These are phyloP conservation scores for Thecaphora thlaspeos DNA, from an alignment of 1,284 basidiomycete genomes.

Conservation along the genomic window DNA sequence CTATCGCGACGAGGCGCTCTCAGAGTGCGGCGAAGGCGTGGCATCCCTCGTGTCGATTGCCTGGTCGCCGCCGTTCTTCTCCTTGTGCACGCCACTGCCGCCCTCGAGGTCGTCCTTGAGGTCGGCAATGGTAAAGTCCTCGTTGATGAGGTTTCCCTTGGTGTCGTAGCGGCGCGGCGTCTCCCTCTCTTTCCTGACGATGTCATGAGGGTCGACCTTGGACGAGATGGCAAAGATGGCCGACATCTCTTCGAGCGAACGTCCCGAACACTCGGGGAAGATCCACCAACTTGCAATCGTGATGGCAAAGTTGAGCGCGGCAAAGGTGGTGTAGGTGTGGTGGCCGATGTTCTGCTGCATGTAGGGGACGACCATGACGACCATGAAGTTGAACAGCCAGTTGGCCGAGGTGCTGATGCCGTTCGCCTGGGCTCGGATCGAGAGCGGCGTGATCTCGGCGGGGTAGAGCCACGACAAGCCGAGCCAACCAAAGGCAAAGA, in stretches of 20 bases:
- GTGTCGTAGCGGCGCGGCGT: slow-evolving; percentile 51
- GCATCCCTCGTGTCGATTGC: slow-evolving; percentile 22
- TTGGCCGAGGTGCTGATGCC: slow-evolving; percentile 50
- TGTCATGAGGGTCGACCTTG: slow-evolving; percentile 49
- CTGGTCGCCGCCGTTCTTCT: slow-evolving; percentile 10
- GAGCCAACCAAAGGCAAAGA: slow-evolving; percentile 55
- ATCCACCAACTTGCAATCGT: slow-evolving; percentile 36
- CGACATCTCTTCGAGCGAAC: slow-evolving; percentile 53
- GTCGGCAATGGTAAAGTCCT: slow-evolving; percentile 30
- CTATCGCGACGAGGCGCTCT: too few species aligned
- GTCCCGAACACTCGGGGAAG: slow-evolving; percentile 52
- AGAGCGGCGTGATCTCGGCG: slow-evolving; percentile 53
- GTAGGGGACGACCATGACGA: slow-evolving; percentile 49
- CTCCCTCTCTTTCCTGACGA: slow-evolving; percentile 40
- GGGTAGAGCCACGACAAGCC: slow-evolving; percentile 58
- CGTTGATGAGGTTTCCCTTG: slow-evolving; percentile 38
- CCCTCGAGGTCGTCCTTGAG: slow-evolving; percentile 19
- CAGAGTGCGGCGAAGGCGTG: slow-evolving; percentile 10
- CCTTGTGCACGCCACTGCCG: neutral
- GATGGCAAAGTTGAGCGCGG: slow-evolving; percentile 42
- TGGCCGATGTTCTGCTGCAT: slow-evolving; percentile 31
- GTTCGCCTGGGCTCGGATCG: slow-evolving; percentile 51
- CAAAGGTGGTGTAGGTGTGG: slow-evolving; percentile 42
- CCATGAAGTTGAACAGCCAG: slow-evolving; percentile 59
- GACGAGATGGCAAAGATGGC: slow-evolving; percentile 47